Evolutionary conservation across 2,329 filamentous ascomycete genomes (phyloP), one percentile per base, ranked within the genome.

Genomic region (Fusarium succisae): DNA sequence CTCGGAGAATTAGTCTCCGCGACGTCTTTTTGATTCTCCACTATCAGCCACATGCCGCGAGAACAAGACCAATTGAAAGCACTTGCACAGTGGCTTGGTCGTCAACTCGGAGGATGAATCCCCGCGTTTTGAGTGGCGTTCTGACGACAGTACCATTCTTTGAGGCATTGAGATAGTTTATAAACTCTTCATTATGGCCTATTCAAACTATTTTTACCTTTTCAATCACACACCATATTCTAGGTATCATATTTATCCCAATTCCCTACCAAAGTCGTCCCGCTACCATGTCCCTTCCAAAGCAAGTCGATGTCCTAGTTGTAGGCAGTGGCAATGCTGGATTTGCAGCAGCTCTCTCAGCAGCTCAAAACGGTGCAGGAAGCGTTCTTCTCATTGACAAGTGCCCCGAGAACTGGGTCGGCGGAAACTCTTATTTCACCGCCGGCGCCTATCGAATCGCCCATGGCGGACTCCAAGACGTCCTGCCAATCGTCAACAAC

Each of bases 301-400:
- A 53, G 4, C 47, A 54, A 13, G 66, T 69, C 6, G 37, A 39
- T 22, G 56, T 69, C 20, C 35, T 69, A 2, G 55, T 69, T 11
- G 66, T 69, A 5, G 66, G 66, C 9, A 69, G 66, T 50, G 66
- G 66, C n/a, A 69, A 69, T 9, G 66, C 66, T 10, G 66, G 66
- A 3, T 69, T 69, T 20, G 64, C 64, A 35, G 55, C 66, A 43
- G 55, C 64, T 8, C 66, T 69, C 8, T 69, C 66, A 15, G 64
- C 66, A 6, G 37, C 37, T 8, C 64, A 69, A 3, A 69, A 55
- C 20, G 66, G 64, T 3, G 66, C 64, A 18, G 32, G 62, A 4
- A 47, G 14, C 0, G 44, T 69, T 8, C 30, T 69, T 0, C 37
- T 69, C 9, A 55, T 69, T 11, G 66, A 69, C 12, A 69, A 69